Base-by-base conservation (phyloP, 176 grass and related monocot species). In the Thinopyrum elongatum region DNA sequence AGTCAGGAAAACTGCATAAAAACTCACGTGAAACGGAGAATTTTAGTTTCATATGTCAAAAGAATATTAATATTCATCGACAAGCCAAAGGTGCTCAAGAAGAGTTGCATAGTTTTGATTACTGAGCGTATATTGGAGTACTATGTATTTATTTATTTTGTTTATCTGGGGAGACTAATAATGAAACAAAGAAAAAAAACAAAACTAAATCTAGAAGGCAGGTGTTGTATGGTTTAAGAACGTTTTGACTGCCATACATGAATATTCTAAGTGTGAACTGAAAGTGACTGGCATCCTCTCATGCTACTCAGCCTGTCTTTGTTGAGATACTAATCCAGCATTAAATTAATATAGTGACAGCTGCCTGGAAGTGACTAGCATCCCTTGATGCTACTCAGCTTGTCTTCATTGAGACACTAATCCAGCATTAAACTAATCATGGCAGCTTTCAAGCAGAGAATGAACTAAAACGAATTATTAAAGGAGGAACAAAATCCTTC, bases 211-310 rank as follows among this genome's bases (percentile, higher is more conserved):
- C 51, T 71, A 29, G 29, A 69, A 36, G 7, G 13, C 22, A 65
- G 77, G 17, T 16, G 77, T 26, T 91, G 53, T 17, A 62, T 76
- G 77, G 22, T 88, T 82, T 88, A 82, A 82, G 51, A 26, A 88
- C 88, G 10, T 88, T 88, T 91, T 84, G 85, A 85, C 70, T 77
- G 85, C 62, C 81, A 77, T 91, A 81, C 63, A 28, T 72, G 76
- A 64, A 41, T 82, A 82, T 65, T 85, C 49, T 71, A 85, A 71
- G 86, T 91, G 82, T 91, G 86, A 82, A 77, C 55, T n/a, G 90
- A 91, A 78, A 88, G 72, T 66, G 86, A 91, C 27, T 49, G 77
- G 39, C 57, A 70, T 44, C 78, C 39, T 19, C 65, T 53, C 13
- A 77, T 46, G 71, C 86, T 47, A 66, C 55, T 60, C 14, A 74